Evolutionary conservation across 495 filamentous ascomycete genomes (phyloP).

Genomic region (Halenospora varia): DNA sequence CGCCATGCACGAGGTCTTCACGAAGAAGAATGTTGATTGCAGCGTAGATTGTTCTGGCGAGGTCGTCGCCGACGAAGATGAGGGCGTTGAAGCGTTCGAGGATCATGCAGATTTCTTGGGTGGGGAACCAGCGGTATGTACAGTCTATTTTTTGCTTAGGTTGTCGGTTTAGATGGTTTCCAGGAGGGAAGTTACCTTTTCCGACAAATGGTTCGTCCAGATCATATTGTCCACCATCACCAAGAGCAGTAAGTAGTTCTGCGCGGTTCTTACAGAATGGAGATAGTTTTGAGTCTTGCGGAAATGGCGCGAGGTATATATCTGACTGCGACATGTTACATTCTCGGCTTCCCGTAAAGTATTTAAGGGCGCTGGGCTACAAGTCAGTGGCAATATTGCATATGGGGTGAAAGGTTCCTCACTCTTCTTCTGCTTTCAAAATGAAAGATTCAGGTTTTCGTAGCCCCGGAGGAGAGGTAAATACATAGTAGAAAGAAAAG

Average conservation of each 20-base stretch:
- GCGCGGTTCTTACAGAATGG: slow-evolving; percentile 15
- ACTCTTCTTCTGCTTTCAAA: slow-evolving; percentile 6
- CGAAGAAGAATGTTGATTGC: slow-evolving; percentile 47
- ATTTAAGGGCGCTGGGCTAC: slow-evolving; percentile 34
- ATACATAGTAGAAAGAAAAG: too few species aligned
- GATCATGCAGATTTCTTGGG: slow-evolving; percentile 44
- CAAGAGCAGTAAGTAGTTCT: slow-evolving; percentile 39
- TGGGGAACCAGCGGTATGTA: slow-evolving; percentile 44
- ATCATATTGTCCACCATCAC: slow-evolving; percentile 42
- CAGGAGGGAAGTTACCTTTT: slow-evolving; percentile 25
- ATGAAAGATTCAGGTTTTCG: not conserved
- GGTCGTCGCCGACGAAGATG: slow-evolving; percentile 43
- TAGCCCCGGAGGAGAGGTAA: too few species aligned
- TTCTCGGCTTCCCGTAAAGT: slow-evolving; percentile 41
- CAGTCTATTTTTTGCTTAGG: slow-evolving; percentile 29
- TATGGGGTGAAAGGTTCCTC: not conserved
- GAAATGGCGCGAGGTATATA: slow-evolving; percentile 35
- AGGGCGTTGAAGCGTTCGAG: slow-evolving; percentile 43
- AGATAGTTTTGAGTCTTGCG: not conserved
- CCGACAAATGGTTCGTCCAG: slow-evolving; percentile 41
- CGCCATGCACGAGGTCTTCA: slow-evolving; percentile 38
- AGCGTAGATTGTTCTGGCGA: slow-evolving; percentile 38
- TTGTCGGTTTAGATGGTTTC: not conserved
- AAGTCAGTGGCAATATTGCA: not conserved
- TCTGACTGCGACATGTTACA: slow-evolving; percentile 40